These are phyloP conservation scores for Colletotrichum godetiae DNA, from an alignment of 2,329 filamentous ascomycete species.

Conservation along the genomic window DNA sequence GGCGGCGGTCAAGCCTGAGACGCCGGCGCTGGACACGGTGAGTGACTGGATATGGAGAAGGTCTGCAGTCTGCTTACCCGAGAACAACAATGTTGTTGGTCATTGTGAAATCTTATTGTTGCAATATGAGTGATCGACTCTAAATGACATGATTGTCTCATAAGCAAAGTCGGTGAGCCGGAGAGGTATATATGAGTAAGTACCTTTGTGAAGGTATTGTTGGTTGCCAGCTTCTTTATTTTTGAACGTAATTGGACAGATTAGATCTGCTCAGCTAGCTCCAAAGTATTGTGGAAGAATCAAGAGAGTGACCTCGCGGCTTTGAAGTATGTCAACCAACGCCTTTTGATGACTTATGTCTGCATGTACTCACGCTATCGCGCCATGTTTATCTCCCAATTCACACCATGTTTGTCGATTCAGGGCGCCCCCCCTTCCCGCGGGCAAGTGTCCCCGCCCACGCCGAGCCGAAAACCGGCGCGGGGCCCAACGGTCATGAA, in stretches of 20 bases:
- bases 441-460: conserved; percentile 26
- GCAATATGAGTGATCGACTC: not conserved
- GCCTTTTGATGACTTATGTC: not conserved
- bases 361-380: not conserved
- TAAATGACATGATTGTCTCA: not conserved
- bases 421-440: conserved; percentile 22
- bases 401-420: not conserved
- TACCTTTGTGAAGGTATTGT: no score
- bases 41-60: not conserved
- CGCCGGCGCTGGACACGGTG: conserved; percentile 53
- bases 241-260: not conserved
- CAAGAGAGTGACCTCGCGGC: no score
- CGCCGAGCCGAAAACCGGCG: conserved; percentile 33
- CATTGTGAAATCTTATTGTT: conserved; percentile 37
- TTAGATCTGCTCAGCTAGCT: not conserved
- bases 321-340: not conserved
- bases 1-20: conserved; percentile 63
- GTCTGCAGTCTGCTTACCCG: conserved; percentile 43
- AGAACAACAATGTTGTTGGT: conserved; percentile 65
- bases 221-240: not conserved
- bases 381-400: conserved; percentile 9
- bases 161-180: not conserved
- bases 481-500: conserved; percentile 6
- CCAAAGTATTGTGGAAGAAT: not conserved
- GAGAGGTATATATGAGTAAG: not conserved